Conservation (phyloP, 2,329 filamentous ascomycete genomes). For the Pseudogymnoascus sp. region DNA sequence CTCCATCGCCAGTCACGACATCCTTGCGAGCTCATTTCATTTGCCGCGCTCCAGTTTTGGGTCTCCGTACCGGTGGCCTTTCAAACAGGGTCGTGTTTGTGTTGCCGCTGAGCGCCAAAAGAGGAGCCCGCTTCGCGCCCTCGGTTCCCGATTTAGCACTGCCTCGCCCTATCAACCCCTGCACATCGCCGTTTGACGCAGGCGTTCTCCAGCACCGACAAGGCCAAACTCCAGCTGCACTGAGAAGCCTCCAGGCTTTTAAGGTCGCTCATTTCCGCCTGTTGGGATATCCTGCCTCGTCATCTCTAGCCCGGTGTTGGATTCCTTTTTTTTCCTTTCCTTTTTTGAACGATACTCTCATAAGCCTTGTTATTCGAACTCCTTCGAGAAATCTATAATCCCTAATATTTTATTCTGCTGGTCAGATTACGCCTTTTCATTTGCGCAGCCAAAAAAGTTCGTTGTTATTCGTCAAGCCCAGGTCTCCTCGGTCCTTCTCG, state of each 20-base stretch:
- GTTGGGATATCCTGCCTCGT: not conserved
- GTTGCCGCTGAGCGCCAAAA: constrained; percentile 8
- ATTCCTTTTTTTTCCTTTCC: not conserved
- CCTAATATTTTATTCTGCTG: constrained; percentile 7
- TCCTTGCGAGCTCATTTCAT: constrained; percentile 5
- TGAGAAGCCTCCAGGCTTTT: constrained; percentile 9
- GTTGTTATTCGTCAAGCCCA: constrained; percentile 1
- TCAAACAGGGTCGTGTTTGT: constrained; percentile 10
- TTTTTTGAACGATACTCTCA: constrained; percentile 6
- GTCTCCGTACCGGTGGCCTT: constrained; percentile 3
- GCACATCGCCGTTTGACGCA: constrained; percentile 2
- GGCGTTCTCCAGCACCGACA: constrained; percentile 1
- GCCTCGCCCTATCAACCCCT: constrained; percentile 8
- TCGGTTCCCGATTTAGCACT: constrained; percentile 9
- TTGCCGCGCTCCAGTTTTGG: constrained; percentile 7
- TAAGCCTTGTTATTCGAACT: constrained; percentile 4
- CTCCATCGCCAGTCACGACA: not conserved
- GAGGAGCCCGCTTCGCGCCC: constrained; percentile 5
- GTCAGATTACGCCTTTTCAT: constrained; percentile 7
- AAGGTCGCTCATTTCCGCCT: constrained; percentile 7
- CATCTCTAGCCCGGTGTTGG: not conserved
- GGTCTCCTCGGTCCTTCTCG: constrained; percentile 1
- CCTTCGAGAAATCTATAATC: not conserved
- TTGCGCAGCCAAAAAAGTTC: constrained; percentile 1
- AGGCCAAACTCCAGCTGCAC: not conserved